Evolutionary conservation across 2,329 filamentous ascomycete species (phyloP), one percentile per base, ranked within the genome.

Genomic region (Chaetomiaceae sp.): DNA sequence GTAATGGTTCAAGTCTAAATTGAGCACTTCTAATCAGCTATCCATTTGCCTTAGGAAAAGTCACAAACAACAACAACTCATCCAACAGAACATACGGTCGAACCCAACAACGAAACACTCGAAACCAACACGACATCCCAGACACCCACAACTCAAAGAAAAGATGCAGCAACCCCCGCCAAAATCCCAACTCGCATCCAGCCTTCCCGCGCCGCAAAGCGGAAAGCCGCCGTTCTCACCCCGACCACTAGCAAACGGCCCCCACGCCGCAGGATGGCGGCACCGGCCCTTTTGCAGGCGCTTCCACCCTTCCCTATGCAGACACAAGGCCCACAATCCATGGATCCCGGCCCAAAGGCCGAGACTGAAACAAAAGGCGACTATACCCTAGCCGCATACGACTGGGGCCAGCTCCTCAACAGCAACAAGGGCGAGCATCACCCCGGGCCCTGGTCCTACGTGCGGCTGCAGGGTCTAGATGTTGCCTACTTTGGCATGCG

Each of bases 201-300:
- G n/a, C 61, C 58, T 1, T 4, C 50, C 5, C 52, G 59, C 30
- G 45, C 52, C 16, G 56, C 58, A 4, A 62, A 61, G 38, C 59
- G 45, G 10, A 60, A 56, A 30, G 44, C 44, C 5, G 9, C 34
- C 16, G 23, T 46, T 7, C 20, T 7, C n/a, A 21, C 13, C 25
- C 20, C n/a, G 18, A 21, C 32, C 18, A n/a, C n/a, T n/a, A n/a
- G n/a, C n/a, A 32, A 43, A n/a, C 41, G 40, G 13, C 13, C 23
- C 11, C 32, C 41, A 46, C 3, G 18, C 2, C 46, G 34, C 32
- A 55, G 27, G 13, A 30, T n/a, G 47, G 43, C 10, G 11, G 30
- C 7, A 18, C 34, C 14, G 30, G 23, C 29, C 20, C 20, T 3
- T n/a, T n/a, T n/a, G n/a, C n/a, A n/a, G n/a, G n/a, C n/a, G n/a